A percentile compares a stretch with the other conserved stretches of the same genome.
phyloP scores from a whole-genome alignment of 352 stramenopile species.

The Pythium rhizo-oryzae region DNA sequence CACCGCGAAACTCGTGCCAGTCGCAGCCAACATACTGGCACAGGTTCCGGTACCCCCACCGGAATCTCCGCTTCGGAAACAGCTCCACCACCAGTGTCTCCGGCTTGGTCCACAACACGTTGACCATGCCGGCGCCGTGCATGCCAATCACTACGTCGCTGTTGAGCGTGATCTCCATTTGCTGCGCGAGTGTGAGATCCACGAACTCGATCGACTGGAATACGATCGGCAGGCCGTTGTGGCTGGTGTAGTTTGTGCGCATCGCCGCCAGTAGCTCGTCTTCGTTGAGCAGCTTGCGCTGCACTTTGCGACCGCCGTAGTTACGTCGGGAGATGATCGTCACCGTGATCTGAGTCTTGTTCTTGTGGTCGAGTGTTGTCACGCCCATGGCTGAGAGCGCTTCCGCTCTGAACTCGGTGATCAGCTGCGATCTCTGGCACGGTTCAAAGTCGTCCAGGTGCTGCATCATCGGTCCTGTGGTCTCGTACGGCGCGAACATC shows the following conservation, averaged over 20 bases:
- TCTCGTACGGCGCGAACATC: slow-evolving; percentile 55
- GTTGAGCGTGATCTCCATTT: slow-evolving; percentile 64
- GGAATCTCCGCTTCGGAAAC: slow-evolving; percentile 52
- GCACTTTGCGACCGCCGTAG: slow-evolving; percentile 27
- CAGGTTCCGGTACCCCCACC: slow-evolving; percentile 79
- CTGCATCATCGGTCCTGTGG: slow-evolving; percentile 63
- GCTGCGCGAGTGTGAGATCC: slow-evolving; percentile 50
- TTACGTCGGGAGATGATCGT: slow-evolving; percentile 35
- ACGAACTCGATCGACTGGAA: slow-evolving; percentile 73
- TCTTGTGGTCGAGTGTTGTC: neutral
- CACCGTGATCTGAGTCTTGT: slow-evolving; percentile 9
- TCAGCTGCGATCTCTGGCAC: slow-evolving; percentile 54
- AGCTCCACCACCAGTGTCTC: slow-evolving; percentile 70
- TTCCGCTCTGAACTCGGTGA: slow-evolving; percentile 47
- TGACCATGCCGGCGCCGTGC: slow-evolving; percentile 82
- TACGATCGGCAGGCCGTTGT: slow-evolving; percentile 25
- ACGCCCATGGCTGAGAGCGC: slow-evolving; percentile 12
- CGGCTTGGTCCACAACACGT: slow-evolving; percentile 65
- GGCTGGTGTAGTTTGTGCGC: slow-evolving; percentile 20
- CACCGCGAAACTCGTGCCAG: slow-evolving; percentile 54
- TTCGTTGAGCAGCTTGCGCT: slow-evolving; percentile 37
- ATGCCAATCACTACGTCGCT: slow-evolving; percentile 84
- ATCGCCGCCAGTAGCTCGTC: slow-evolving; percentile 23
- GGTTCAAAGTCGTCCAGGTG: slow-evolving; percentile 67
- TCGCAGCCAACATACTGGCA: slow-evolving; percentile 74